These are phyloP conservation scores for Tolypocladium capitatum DNA, from an alignment of 2,329 filamentous ascomycete genomes.

Conservation along the genomic window DNA sequence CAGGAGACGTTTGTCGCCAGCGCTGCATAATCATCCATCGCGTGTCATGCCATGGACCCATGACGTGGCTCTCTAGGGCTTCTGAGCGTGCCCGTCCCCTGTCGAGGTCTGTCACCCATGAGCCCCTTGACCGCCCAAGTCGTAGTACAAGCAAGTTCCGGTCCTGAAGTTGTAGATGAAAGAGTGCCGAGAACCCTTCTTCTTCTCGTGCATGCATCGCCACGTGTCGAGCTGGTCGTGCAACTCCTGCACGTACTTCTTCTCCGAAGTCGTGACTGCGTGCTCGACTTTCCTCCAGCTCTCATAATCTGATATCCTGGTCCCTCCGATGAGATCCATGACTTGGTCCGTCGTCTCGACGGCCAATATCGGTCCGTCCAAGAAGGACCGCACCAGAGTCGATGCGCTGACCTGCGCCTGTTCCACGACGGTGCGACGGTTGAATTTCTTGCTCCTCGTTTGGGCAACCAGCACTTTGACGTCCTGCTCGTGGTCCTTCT, in stretches of 20 bases:
- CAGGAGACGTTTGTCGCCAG: too few relatives aligned
- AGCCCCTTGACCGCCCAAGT: conserved; percentile 39
- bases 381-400: conserved; percentile 55
- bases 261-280: conserved; percentile 59
- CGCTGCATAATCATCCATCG: background rate
- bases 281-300: conserved; percentile 77
- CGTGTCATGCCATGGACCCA: background rate
- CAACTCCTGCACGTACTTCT: conserved; percentile 71
- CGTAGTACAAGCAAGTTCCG: conserved; percentile 73
- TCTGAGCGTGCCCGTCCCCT: background rate
- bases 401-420: conserved; percentile 50
- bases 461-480: conserved; percentile 76
- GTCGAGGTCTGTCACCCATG: background rate
- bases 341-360: conserved; percentile 80
- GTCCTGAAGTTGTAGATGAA: conserved; percentile 91
- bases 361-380: conserved; percentile 69
- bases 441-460: conserved; percentile 82
- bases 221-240: conserved; percentile 60
- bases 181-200: conserved; percentile 50
- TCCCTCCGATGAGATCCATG: conserved; percentile 62
- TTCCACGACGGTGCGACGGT: conserved; percentile 75
- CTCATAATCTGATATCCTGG: conserved; percentile 65
- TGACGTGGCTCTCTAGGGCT: background rate
- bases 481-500: conserved; percentile 45
- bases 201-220: conserved; percentile 41